These are phyloP conservation scores for Eucalyptus shirleyi DNA, from an alignment of 345 rosid species.

Conservation along the genomic window DNA sequence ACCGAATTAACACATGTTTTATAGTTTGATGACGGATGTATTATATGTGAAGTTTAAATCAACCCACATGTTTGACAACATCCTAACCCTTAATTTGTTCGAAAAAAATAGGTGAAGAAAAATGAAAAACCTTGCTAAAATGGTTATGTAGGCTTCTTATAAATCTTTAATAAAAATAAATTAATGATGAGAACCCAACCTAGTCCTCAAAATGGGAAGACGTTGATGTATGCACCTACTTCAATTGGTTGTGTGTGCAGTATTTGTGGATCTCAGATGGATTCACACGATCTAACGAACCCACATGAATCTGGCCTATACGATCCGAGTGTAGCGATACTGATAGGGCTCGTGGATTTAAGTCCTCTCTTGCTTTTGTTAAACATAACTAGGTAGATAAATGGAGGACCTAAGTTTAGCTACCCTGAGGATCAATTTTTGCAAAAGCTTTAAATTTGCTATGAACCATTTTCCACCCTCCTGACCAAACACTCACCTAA, in stretches of 20 bases:
- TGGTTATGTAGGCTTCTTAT: neutral
- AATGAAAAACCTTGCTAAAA: neutral
- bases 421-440: neutral
- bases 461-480: neutral
- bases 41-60: neutral
- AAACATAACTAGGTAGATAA: neutral
- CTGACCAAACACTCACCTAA: neutral
- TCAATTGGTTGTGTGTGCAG: neutral
- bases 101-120: neutral
- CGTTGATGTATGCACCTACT: neutral
- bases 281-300: accelerated
- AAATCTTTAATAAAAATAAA: neutral
- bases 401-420: neutral
- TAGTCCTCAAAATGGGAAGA: neutral
- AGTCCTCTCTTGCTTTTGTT: neutral
- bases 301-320: neutral
- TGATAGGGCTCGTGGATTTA: neutral
- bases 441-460: neutral
- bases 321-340: neutral
- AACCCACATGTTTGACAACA: neutral
- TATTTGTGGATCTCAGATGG: neutral
- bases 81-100: neutral
- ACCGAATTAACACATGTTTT: accelerated
- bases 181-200: neutral
- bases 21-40: neutral